Percentiles rank a stretch among this genome's conserved stretches.
Evolutionary conservation across 1,139 yeast species (phyloP).

Genomic region (Kodamaea arcana): DNA sequence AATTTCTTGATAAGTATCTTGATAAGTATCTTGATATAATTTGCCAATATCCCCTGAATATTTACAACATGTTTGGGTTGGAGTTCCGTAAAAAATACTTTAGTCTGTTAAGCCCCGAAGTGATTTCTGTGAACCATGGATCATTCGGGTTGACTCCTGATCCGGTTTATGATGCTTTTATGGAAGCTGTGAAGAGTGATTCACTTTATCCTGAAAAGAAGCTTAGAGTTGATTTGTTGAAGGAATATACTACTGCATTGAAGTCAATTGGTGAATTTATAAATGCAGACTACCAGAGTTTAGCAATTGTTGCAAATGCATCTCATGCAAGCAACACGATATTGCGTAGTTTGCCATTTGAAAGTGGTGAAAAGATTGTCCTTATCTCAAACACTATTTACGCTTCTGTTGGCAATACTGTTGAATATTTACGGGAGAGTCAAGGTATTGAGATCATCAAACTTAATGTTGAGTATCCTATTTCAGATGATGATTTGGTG

Average conservation of each 20-base stretch:
- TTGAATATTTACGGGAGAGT: slow-evolving; percentile 41
- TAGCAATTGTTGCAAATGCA: slow-evolving; percentile 56
- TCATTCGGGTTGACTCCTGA: slow-evolving; percentile 50
- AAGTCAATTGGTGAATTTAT: slow-evolving; percentile 34
- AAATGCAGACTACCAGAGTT: slow-evolving; percentile 38
- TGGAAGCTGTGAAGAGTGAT: slow-evolving; percentile 23
- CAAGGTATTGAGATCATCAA: slow-evolving; percentile 41
- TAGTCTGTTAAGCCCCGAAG: slow-evolving; percentile 29
- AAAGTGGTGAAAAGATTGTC: slow-evolving; percentile 52
- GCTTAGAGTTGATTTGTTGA: slow-evolving; percentile 18
- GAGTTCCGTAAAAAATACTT: slow-evolving; percentile 46
- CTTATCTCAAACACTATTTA: slow-evolving; percentile 48
- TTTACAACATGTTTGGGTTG: slow-evolving; percentile 54
- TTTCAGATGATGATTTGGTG: slow-evolving; percentile 45
- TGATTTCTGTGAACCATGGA: slow-evolving; percentile 50
- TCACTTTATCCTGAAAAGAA: slow-evolving; percentile 41
- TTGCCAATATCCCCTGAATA: too few relatives aligned
- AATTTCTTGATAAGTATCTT: too few relatives aligned
- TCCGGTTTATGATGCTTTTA: slow-evolving; percentile 27
- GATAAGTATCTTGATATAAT: too few relatives aligned
- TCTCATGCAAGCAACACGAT: slow-evolving; percentile 60
- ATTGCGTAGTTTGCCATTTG: slow-evolving; percentile 50
- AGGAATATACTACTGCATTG: slow-evolving; percentile 27
- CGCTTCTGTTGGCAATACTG: slow-evolving; percentile 53
- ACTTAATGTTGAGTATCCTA: slow-evolving; percentile 46